Percentiles rank a stretch among this genome's conserved stretches.
Conservation (phyloP, 2,329 filamentous ascomycete genomes). For the Aspergillus novoparasiticus region DNA sequence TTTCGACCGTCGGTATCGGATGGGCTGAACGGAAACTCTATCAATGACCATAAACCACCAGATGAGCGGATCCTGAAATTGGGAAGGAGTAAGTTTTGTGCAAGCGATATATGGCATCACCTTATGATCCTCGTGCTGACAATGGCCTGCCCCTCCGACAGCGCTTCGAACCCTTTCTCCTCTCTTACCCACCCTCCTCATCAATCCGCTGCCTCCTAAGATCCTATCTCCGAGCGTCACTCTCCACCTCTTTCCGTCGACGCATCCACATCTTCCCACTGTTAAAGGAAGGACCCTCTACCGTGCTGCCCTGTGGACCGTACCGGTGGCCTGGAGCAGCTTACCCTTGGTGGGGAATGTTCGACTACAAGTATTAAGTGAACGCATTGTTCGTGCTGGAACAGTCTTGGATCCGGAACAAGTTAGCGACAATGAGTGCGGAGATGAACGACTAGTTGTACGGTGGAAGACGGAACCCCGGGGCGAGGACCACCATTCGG, state of each 20-base stretch:
- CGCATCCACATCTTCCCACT: slow-evolving; percentile 71
- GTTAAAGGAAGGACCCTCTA: slow-evolving; percentile 90
- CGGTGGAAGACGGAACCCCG: slow-evolving; percentile 73
- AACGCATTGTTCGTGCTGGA: slow-evolving; percentile 74
- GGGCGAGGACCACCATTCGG: slow-evolving; percentile 23
- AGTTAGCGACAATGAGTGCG: slow-evolving; percentile 32
- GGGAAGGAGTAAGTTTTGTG: slow-evolving; percentile 56
- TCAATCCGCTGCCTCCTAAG: slow-evolving; percentile 62
- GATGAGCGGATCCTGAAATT: slow-evolving; percentile 64
- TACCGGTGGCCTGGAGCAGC: slow-evolving; percentile 92
- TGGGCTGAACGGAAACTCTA: slow-evolving; percentile 22
- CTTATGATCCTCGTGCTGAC: slow-evolving; percentile 9
- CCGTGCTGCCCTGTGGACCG: slow-evolving; percentile 91
- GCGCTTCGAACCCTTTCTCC: slow-evolving; percentile 64
- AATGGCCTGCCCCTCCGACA: slow-evolving; percentile 29
- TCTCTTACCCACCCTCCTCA: slow-evolving; percentile 62
- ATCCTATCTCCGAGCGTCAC: slow-evolving; percentile 65
- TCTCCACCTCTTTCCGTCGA: slow-evolving; percentile 66
- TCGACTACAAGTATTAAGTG: slow-evolving; percentile 80
- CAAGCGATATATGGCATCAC: not conserved
- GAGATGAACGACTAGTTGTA: slow-evolving; percentile 80
- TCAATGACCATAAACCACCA: slow-evolving; percentile 51
- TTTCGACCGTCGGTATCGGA: slow-evolving; percentile 24
- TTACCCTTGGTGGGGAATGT: slow-evolving; percentile 91
- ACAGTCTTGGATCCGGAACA: slow-evolving; percentile 40